Evolutionary conservation across 345 rosid species (phyloP), one percentile per base, ranked within the genome.

Genomic region (Dipteronia dyeriana): DNA sequence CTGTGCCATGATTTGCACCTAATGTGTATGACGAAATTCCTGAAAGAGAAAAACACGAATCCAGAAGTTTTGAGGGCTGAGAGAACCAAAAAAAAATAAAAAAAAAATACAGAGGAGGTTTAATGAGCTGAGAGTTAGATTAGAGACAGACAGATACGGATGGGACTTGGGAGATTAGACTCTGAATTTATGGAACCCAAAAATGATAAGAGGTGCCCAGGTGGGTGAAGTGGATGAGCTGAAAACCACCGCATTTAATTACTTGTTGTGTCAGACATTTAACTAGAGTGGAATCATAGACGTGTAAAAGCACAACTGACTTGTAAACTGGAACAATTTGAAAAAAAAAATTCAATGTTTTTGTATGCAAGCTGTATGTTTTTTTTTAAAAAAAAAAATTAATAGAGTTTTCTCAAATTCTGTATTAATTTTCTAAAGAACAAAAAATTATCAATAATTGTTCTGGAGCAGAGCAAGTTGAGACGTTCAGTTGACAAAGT

Each of bases 221-320:
- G 41, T 71, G 84, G 93, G 64, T 79, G 49, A 81, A 81, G 94
- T 86, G 53, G 97, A 81, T 90, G 92, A 94, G 90, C 92, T 26
- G 90, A 82, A 73, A 92, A 86, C 97, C 81, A 78, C 87, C 92
- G 60, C 74, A 82, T 78, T 88, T 82, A 89, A 85, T 83, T 79
- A 72, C 86, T 0, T 9, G 5, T 2, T 34, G 38, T 19, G 63
- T 29, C 64, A 20, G 31, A 7, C 75, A 13, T 22, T 14, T 19
- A 13, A 20, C 53, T 34, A 20, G 8, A 51, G 12, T 17, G 22
- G 1, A 19, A 4, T 5, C 53, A 49, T 17, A 49, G 16, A 11
- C 53, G 53, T 26, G 26, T 26, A 26, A 1, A 26, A 26, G 26
- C 26, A 26, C 1, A 26, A 26, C 26, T 26, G 1, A 26, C 26